Percentiles rank a stretch among this genome's conserved stretches.
Conservation (phyloP, 345 rosid species). For the Lumnitzera racemosa region DNA sequence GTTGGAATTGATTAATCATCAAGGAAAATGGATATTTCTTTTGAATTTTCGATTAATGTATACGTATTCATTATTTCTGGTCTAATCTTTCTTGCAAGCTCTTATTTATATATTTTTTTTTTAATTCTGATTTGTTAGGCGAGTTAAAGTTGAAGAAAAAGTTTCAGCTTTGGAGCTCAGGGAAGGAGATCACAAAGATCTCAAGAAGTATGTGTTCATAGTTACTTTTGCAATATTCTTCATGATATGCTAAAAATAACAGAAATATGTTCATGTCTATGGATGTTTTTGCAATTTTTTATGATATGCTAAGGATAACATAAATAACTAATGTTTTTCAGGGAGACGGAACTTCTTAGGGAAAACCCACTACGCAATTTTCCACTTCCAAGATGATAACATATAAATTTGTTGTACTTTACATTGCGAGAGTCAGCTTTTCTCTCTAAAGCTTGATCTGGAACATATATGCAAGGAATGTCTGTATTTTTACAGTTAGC, state of each 20-base stretch:
- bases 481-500: background rate
- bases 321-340: slow-evolving; percentile 13
- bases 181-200: slow-evolving; percentile 28
- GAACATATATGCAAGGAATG: background rate
- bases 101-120: too few relatives aligned
- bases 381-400: slow-evolving; percentile 61
- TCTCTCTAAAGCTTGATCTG: slow-evolving; percentile 32
- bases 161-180: slow-evolving; percentile 30
- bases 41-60: too few relatives aligned
- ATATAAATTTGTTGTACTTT: background rate
- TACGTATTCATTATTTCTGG: background rate
- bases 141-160: slow-evolving; percentile 13
- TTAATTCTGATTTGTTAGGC: slow-evolving; percentile 13
- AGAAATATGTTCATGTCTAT: background rate
- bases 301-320: background rate
- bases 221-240: background rate
- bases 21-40: too few relatives aligned
- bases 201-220: slow-evolving; percentile 30
- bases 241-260: background rate
- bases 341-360: slow-evolving; percentile 73
- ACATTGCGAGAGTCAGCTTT: slow-evolving; percentile 28
- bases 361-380: slow-evolving; percentile 80
- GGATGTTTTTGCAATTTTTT: background rate
- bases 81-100: too few relatives aligned
- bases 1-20: too few relatives aligned